Percentiles rank a stretch among this genome's conserved stretches.
These are phyloP conservation scores for Xanthoparmelia taractica DNA, from an alignment of 495 filamentous ascomycete species.

Conservation along the genomic window DNA sequence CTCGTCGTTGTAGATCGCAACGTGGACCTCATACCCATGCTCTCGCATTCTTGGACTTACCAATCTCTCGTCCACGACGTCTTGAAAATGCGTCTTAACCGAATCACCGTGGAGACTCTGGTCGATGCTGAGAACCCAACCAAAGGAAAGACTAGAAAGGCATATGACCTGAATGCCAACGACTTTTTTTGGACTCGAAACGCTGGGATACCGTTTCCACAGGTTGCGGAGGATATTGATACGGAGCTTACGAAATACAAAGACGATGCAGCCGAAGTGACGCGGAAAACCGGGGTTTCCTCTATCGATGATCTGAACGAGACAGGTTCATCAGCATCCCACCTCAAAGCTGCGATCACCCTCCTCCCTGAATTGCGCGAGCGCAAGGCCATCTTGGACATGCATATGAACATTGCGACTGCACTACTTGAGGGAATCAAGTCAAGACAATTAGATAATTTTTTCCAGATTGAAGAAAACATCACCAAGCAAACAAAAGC, in stretches of 20 bases:
- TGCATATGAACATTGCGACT: constrained; percentile 99
- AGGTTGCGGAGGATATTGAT: constrained; percentile 95
- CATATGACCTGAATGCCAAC: constrained; percentile 80
- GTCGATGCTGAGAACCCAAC: constrained; percentile 65
- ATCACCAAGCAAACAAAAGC: constrained; percentile 87
- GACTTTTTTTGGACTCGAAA: constrained; percentile 99
- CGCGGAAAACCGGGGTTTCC: constrained; percentile 86
- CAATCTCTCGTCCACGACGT: constrained; percentile 95
- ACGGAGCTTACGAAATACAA: constrained; percentile 87
- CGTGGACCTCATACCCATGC: constrained; percentile 94
- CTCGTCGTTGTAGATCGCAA: constrained; percentile 89
- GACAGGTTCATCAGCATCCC: constrained; percentile 77
- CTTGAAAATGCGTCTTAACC: constrained; percentile 85
- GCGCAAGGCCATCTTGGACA: constrained; percentile 83
- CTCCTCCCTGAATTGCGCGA: constrained; percentile 86
- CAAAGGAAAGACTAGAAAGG: constrained; percentile 66
- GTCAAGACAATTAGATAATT: constrained; percentile 90
- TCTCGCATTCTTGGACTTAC: constrained; percentile 98
- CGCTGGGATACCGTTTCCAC: constrained; percentile 85
- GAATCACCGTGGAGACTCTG: constrained; percentile 85
- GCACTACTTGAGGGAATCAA: constrained; percentile 82
- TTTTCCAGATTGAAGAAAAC: constrained; percentile 90
- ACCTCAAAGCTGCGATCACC: constrained; percentile 92
- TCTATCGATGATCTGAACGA: constrained; percentile 91
- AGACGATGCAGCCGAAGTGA: constrained; percentile 90